Base-by-base conservation (phyloP, 306 rosid genomes). In the Neltuma alba region DNA sequence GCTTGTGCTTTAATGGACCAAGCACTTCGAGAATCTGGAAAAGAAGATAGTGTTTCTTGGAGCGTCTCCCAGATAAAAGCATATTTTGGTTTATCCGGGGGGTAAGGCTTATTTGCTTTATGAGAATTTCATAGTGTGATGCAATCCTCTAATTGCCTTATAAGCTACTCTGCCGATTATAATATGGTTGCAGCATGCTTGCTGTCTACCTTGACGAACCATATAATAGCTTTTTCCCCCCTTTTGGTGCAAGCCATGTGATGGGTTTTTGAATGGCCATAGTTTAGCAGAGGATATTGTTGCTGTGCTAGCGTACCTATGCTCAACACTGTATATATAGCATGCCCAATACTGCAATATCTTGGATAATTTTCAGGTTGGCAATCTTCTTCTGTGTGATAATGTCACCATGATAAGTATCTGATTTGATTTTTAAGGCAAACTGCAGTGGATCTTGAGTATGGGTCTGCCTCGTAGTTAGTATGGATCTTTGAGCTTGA, bases 51-150 rank as follows among this genome's bases (percentile, higher is more conserved):
- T 44, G 81, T 86, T 84, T 76, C 90, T 80, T 88, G 96, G 91
- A 91, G 92, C 12, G 86, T 86, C 60, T 86, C 97, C 21, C 89
- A 86, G 87, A 52, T 95, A 77, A 93, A 91, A 83, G 88, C 93
- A 71, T 95, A 95, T 88, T 90, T 95, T 83, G 98, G 97, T 77
- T 84, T 95, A 89, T 95, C 97, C 44, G 99, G 99, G 86, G 97
- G 99, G 99, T 95, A 89, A 89, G 73, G 41, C 31, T 74, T 73
- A 64, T 5, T 48, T 65, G 37, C 52, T 42, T 80, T 67, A 37
- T 74, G 57, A 47, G 60, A 44, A 75, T 82, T 31, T 75, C 67
- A 7, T 41, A 20, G 28, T 48, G 31, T 28, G 48, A 27, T 16
- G 37, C 25, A 47, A 61, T 71, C 77, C 58, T 38, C 76, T 36